Evolutionary conservation across 2,329 filamentous ascomycete species (phyloP), one percentile per base, ranked within the genome.

Genomic region (Trichoderma sp.): DNA sequence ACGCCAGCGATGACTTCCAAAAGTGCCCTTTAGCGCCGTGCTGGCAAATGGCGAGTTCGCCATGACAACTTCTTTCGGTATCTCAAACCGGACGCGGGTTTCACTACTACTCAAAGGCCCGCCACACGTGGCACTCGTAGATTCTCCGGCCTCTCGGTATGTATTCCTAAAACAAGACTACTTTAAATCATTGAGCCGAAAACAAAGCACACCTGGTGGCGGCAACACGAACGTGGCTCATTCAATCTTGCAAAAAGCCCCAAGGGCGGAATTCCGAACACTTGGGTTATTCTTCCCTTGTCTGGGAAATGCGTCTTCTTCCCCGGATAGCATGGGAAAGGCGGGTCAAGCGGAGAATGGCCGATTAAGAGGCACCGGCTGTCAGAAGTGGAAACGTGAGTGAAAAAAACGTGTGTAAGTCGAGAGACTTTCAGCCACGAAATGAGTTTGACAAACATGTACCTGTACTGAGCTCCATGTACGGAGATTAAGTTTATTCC

Each of bases 371-470:
- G 32, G 60, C 60, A 34, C 32, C 24, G 21, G 39, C 26, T 64
- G 46, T 28, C 30, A 24, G 11, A 26, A 34, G 43, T 49, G 37
- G n/a, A 24, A 28, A 13, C 26, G 18, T 24, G 11, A 8, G n/a
- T 16, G 4, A 21, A 21, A 21, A 49, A 49, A 49, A 49, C 46
- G 46, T 49, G 46, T 54, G 59, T 16, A n/a, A 21, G 55, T 37
- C n/a, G 30, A 26, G 14, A 6, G 59, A 54, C 32, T 52, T 63
- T 52, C 59, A 63, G 59, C 59, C 59, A 63, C 59, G 59, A 52
- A 24, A 63, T n/a, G 49, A 37, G 21, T 39, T 46, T 28, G 21
- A 21, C 8, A 18, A 32, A 26, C 24, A 63, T 63, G 59, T 32
- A 24, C 59, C 46, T 52, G 10, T 26, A 49, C 59, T 46, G 59